These are phyloP conservation scores for Millerozyma miso DNA, from an alignment of 805 yeast species.

Conservation along the genomic window DNA sequence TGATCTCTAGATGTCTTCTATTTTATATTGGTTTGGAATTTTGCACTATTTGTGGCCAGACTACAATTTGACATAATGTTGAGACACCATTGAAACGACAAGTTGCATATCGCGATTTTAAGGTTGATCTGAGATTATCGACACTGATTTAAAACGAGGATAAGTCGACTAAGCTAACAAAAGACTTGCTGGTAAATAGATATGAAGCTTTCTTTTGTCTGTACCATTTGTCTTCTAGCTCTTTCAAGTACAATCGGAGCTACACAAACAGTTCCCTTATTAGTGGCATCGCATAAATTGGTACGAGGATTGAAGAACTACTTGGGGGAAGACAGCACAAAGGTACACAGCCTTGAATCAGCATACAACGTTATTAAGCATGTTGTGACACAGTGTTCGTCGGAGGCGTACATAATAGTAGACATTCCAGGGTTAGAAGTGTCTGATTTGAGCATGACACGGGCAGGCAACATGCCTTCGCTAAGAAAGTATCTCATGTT, in stretches of 20 bases:
- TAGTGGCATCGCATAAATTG: constrained; percentile 38
- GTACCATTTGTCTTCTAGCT: not conserved
- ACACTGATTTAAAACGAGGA: not conserved
- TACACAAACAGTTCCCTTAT: constrained; percentile 24
- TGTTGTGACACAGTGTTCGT: constrained; percentile 34
- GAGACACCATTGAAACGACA: not conserved
- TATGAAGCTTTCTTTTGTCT: not conserved
- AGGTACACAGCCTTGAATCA: constrained; percentile 17
- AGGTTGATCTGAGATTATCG: not conserved
- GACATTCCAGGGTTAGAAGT: constrained; percentile 36
- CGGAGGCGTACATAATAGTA: constrained; percentile 34
- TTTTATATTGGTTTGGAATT: not conserved
- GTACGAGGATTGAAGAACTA: constrained; percentile 27
- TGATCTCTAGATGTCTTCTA: not conserved
- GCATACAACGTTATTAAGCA: constrained; percentile 33
- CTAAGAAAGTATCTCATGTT: constrained; percentile 47
- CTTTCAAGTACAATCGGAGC: not conserved
- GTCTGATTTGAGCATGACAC: constrained; percentile 21
- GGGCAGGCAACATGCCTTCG: constrained; percentile 42
- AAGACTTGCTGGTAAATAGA: not conserved
- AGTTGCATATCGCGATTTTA: not conserved
- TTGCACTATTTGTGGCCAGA: not conserved
- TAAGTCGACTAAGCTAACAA: not conserved
- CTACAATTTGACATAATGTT: not conserved
- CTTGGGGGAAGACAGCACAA: constrained; percentile 13